These are phyloP conservation scores for Zygnema circumcarinatum DNA, from an alignment of 139 green algal genomes.

Conservation along the genomic window DNA sequence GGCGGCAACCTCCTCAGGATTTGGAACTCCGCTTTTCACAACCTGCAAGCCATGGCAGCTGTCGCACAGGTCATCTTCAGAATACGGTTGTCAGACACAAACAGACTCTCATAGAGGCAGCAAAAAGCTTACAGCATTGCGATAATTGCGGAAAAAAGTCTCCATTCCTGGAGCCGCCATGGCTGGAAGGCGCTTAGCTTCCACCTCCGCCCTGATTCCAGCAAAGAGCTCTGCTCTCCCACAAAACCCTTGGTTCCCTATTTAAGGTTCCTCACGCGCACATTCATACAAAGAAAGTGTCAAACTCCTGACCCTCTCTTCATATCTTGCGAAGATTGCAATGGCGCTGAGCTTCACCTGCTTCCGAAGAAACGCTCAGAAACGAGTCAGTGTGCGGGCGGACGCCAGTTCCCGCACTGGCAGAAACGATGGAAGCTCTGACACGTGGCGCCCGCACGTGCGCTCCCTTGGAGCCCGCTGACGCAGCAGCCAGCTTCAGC, in stretches of 20 bases:
- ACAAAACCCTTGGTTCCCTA: neutral
- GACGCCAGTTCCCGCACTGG: neutral
- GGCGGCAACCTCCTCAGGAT: slow-evolving; percentile 34
- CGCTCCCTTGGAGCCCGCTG: neutral
- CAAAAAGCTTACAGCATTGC: slow-evolving; percentile 1
- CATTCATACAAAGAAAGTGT: neutral
- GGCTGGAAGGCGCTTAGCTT: slow-evolving; percentile 7
- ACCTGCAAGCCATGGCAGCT: slow-evolving; percentile 18
- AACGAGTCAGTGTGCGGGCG: neutral
- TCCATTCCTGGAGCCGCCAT: slow-evolving; percentile 5
- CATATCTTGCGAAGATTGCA: neutral
- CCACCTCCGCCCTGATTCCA: neutral
- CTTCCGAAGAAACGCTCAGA: neutral
- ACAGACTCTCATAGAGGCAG: neutral
- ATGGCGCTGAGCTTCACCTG: neutral
- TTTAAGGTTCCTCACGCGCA: neutral
- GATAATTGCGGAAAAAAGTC: slow-evolving; percentile 1
- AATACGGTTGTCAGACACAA: neutral
- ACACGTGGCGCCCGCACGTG: neutral
- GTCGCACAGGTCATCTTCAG: neutral
- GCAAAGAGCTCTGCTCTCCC: neutral
- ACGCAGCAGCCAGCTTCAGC: neutral
- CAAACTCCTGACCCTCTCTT: neutral
- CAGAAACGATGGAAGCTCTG: neutral
- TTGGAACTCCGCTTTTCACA: slow-evolving; percentile 13